phyloP scores from a whole-genome alignment of 768 basidiomycete genomes.

The Lentinula sp. region DNA sequence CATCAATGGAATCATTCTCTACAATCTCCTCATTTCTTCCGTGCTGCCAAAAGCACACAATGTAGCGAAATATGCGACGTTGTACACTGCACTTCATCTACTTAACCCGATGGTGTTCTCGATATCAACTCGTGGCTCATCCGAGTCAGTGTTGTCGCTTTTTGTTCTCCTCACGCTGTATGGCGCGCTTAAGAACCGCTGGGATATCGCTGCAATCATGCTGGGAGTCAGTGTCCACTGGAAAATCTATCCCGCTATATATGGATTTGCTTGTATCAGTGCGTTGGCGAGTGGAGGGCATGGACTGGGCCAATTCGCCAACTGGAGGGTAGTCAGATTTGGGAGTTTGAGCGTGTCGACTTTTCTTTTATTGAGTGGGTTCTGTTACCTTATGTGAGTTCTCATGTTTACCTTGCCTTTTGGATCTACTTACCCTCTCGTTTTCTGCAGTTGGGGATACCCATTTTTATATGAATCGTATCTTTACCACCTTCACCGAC shows the following conservation, averaged over 20 bases:
- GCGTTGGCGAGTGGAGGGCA: slow-evolving; percentile 32
- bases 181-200: slow-evolving; percentile 48
- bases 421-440: background rate
- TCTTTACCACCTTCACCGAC: slow-evolving; percentile 84
- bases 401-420: background rate
- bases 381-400: slow-evolving; percentile 74
- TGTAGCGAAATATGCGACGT: slow-evolving; percentile 28
- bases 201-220: slow-evolving; percentile 62
- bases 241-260: slow-evolving; percentile 96
- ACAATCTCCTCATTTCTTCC: slow-evolving; percentile 47
- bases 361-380: slow-evolving; percentile 53
- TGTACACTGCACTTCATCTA: slow-evolving; percentile 71
- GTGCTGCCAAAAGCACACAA: slow-evolving; percentile 31
- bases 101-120: slow-evolving; percentile 93
- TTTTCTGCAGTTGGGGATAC: slow-evolving; percentile 74
- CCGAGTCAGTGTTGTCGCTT: slow-evolving; percentile 80
- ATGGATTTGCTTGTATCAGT: slow-evolving; percentile 73
- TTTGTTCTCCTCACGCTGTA: slow-evolving; percentile 71
- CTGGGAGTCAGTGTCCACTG: slow-evolving; percentile 87
- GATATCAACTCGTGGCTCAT: slow-evolving; percentile 95
- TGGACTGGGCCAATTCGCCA: slow-evolving; percentile 30
- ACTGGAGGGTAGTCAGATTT: slow-evolving; percentile 55
- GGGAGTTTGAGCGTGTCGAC: slow-evolving; percentile 60
- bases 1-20: slow-evolving; percentile 68
- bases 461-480: slow-evolving; percentile 91